Conservation (phyloP, 2,329 filamentous ascomycete species). For the Elsinoe arachidis region DNA sequence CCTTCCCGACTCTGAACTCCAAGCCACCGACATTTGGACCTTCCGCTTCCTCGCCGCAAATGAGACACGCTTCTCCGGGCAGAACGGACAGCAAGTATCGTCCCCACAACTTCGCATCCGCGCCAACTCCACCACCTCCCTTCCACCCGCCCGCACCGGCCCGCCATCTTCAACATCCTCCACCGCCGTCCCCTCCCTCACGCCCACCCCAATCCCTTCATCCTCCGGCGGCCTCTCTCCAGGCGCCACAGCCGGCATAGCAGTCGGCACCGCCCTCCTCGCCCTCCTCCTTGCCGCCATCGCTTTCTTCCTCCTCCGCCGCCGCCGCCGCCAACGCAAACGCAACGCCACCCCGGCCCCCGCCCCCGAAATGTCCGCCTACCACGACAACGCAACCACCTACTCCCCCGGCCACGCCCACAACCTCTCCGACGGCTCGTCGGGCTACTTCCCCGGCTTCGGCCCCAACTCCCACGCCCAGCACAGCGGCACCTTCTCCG, state of each 20-base stretch:
- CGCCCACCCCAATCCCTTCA: constrained; percentile 1
- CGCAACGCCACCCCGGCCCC: background rate
- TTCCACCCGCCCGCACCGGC: background rate
- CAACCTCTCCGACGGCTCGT: background rate
- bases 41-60: constrained; percentile 6
- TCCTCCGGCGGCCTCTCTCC: background rate
- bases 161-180: background rate
- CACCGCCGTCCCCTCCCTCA: background rate
- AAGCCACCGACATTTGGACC: constrained; percentile 5
- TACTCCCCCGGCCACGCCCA: background rate
- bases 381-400: constrained; percentile 1
- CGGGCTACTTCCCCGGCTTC: background rate
- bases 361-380: constrained; percentile 2
- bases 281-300: constrained; percentile 12
- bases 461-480: background rate
- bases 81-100: background rate
- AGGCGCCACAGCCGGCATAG: constrained; percentile 15
- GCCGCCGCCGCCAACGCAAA: constrained; percentile 6
- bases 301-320: constrained; percentile 10
- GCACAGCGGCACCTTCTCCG: background rate
- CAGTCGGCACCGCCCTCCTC: constrained; percentile 15
- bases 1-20: background rate
- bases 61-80: background rate
- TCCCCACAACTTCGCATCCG: constrained; percentile 1
- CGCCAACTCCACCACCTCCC: background rate